Conservation (phyloP, 176 grass and related monocot genomes). For the Phyllostachys edulis region DNA sequence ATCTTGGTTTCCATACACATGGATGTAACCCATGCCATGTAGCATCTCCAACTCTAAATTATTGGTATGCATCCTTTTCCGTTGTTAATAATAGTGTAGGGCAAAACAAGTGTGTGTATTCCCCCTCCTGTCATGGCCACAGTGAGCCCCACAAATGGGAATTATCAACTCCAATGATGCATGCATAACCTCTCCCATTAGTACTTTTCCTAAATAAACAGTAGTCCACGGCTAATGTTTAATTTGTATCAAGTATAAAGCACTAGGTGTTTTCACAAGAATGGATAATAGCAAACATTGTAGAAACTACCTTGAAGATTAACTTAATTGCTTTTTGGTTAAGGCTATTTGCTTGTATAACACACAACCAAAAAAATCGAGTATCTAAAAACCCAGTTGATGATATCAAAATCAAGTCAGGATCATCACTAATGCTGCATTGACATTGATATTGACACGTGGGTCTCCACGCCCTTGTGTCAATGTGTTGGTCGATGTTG, state of each 20-base stretch:
- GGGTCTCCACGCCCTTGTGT: constrained; percentile 16
- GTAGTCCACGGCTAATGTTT: not conserved
- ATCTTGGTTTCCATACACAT: constrained; percentile 20
- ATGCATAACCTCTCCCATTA: not conserved
- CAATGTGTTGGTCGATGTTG: constrained; percentile 27
- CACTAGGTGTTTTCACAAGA: not conserved
- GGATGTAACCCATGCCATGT: constrained; percentile 12
- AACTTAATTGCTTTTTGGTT: not conserved
- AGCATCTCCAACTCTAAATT: constrained; percentile 14
- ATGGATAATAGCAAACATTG: not conserved
- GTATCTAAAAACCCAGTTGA: not conserved
- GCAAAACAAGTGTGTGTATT: constrained; percentile 11
- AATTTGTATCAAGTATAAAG: not conserved
- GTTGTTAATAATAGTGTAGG: not conserved
- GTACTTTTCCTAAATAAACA: not conserved
- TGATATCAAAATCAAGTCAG: not conserved
- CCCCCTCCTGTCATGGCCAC: not conserved
- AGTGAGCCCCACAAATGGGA: constrained; percentile 3
- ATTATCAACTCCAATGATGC: constrained; percentile 1
- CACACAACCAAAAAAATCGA: not conserved
- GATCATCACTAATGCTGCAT: constrained; percentile 39
- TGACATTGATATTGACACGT: constrained; percentile 33
- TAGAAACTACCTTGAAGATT: not conserved
- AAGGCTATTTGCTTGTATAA: not conserved
- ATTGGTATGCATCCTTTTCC: constrained; percentile 28